These are phyloP conservation scores for Trichophyton benhamiae DNA, from an alignment of 2,329 filamentous ascomycete species.

Conservation along the genomic window DNA sequence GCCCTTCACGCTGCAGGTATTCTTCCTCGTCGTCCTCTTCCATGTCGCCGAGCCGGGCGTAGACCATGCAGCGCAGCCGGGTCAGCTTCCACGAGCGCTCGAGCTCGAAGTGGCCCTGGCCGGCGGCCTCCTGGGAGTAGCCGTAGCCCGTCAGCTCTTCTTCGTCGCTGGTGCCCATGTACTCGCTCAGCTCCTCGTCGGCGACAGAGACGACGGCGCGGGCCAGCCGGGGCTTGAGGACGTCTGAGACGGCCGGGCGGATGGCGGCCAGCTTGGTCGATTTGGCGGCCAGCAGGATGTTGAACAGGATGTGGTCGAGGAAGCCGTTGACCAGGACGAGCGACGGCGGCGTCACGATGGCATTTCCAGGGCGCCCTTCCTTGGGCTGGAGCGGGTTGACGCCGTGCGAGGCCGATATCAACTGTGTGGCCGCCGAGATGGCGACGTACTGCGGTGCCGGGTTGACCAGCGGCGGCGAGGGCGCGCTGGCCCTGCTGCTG, in stretches of 20 bases:
- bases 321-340: conserved; percentile 78
- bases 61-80: conserved; percentile 91
- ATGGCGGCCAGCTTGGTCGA: conserved; percentile 65
- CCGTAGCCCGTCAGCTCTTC: conserved; percentile 54
- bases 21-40: conserved; percentile 95
- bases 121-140: conserved; percentile 25
- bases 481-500: conserved; percentile 27
- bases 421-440: conserved; percentile 73
- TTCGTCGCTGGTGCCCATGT: conserved; percentile 66
- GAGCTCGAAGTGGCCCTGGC: conserved; percentile 63
- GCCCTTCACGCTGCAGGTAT: conserved; percentile 67
- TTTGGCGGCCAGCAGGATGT: conserved; percentile 67
- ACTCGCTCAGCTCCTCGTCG: conserved; percentile 77
- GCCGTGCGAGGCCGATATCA: conserved; percentile 79
- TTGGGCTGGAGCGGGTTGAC: conserved; percentile 54
- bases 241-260: conserved; percentile 69
- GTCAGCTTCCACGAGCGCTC: conserved; percentile 90
- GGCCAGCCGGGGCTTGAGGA: conserved; percentile 79
- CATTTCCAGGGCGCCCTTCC: conserved; percentile 56
- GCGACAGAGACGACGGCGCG: conserved; percentile 71
- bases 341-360: conserved; percentile 59
- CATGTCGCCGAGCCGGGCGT: conserved; percentile 89
- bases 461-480: conserved; percentile 57
- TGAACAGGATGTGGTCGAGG: conserved; percentile 84
- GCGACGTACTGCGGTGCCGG: conserved; percentile 83